Conservation (phyloP, 495 filamentous ascomycete species). For the Xylaria intraflava region DNA sequence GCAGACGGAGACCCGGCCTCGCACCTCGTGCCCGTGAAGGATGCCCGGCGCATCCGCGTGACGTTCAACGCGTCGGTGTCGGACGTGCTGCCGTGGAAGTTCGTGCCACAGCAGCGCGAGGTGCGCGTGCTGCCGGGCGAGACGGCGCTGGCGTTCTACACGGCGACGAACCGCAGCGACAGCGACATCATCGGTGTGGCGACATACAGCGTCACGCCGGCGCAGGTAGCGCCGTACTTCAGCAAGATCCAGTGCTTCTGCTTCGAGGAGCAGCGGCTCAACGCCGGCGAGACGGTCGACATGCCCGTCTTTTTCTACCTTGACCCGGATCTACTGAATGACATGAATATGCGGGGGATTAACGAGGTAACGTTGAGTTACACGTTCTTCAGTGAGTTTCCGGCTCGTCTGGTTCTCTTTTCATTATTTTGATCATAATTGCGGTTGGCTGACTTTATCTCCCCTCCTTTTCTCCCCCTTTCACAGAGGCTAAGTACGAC, state of each 20-base stretch:
- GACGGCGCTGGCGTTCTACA: conserved; percentile 97
- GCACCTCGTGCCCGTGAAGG: conserved; percentile 72
- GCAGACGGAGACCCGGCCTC: conserved; percentile 57
- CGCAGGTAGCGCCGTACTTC: conserved; percentile 94
- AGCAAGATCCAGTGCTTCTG: conserved; percentile 99
- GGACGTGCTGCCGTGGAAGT: conserved; percentile 95
- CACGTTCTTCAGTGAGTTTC: conserved; percentile 91
- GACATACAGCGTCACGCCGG: conserved; percentile 94
- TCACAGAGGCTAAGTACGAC: conserved; percentile 75
- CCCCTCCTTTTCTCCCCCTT: background rate
- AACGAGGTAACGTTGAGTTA: conserved; percentile 93
- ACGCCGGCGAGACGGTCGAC: conserved; percentile 94
- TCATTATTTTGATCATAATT: background rate
- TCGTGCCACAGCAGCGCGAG: conserved; percentile 92
- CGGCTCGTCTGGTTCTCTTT: background rate
- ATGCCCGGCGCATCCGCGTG: conserved; percentile 80
- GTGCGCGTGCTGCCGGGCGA: conserved; percentile 92
- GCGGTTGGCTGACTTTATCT: conserved; percentile 16
- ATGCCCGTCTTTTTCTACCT: conserved; percentile 99
- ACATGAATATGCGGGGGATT: conserved; percentile 86
- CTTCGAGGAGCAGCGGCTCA: conserved; percentile 89
- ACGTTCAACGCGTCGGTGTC: conserved; percentile 95
- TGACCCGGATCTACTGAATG: conserved; percentile 88
- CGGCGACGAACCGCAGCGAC: conserved; percentile 81
- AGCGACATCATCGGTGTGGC: conserved; percentile 96